Evolutionary conservation across 768 basidiomycete genomes (phyloP), one percentile per base, ranked within the genome.

Genomic region (Tulasnella sp.): DNA sequence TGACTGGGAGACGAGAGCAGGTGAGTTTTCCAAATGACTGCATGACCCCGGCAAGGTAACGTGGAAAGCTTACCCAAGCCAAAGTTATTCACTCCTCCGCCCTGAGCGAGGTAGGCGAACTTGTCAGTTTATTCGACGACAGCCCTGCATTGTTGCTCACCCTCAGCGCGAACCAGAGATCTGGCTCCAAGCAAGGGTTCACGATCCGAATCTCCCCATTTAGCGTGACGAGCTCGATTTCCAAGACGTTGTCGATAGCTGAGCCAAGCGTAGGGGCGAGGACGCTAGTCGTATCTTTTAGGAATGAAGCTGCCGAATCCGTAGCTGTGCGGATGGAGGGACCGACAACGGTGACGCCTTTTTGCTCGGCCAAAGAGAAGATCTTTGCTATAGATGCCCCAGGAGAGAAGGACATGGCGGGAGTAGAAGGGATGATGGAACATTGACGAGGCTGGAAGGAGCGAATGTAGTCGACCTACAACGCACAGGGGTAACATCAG

Each of bases 321-420:
- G 48, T 6, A 74, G n/a, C 31, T 74, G 72, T 14, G 24, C 24
- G 71, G 31, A 38, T n/a, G 42, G 72, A 36, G 36, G 75, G 36
- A 27, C 75, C 78, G n/a, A 79, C 78, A 38, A 79, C 78, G 4
- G 78, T 79, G 68, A 79, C 78, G n/a, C 42, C 36, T 9, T 79
- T 27, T 42, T 42, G 72, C 42, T 79, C 78, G 4, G 78, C 78
- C 16, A 73, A 14, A n/a, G 78, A 72, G 44, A 74, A 74, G 5
- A 79, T 48, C 19, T 46, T 71, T 31, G 42, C 42, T 19, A 74
- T 24, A 27, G 68, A 21, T 24, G 73, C 78, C 6, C 78, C 44
- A 21, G 78, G 36, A 44, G 42, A 62, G 58, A 44, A 79, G 21
- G 71, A 44, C 9, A 74, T 46, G 5, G 78, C 71, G 3, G 76